Conservation (phyloP, 2,329 filamentous ascomycete species). For the Triangularia setosa region DNA sequence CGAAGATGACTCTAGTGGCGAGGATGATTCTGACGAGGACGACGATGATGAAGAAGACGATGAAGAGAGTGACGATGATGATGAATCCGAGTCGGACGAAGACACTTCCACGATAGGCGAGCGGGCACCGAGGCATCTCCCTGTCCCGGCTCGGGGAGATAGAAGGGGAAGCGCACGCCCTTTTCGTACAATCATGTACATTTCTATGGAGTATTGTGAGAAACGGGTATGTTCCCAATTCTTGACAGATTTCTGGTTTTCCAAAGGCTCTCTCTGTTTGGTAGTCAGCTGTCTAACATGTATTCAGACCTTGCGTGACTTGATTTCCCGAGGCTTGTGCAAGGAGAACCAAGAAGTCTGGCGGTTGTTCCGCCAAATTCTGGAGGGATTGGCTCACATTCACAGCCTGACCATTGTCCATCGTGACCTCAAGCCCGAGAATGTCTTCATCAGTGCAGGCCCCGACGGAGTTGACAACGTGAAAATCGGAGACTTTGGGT, state of each 20-base stretch:
- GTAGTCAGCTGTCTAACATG: conserved; percentile 1
- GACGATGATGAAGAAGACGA: conserved; percentile 37
- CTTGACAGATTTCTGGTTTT: neutral
- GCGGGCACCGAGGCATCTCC: conserved; percentile 28
- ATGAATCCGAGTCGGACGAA: conserved; percentile 38
- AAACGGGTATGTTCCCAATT: conserved; percentile 59
- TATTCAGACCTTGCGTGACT: conserved; percentile 71
- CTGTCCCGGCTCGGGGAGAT: conserved; percentile 14
- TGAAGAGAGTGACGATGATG: conserved; percentile 42
- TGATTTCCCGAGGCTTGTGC: conserved; percentile 72
- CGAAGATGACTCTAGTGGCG: conserved; percentile 53
- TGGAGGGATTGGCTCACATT: conserved; percentile 87
- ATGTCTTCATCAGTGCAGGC: conserved; percentile 76
- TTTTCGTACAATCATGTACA: conserved; percentile 77
- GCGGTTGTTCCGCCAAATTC: conserved; percentile 84
- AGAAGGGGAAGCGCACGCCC: conserved; percentile 36
- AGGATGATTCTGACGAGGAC: conserved; percentile 32
- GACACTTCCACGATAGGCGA: conserved; percentile 37
- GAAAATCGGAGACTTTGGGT: conserved; percentile 93
- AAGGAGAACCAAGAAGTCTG: conserved; percentile 76
- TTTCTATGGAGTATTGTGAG: conserved; percentile 99
- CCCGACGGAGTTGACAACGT: conserved; percentile 78
- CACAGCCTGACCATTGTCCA: conserved; percentile 91
- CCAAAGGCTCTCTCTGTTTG: neutral
- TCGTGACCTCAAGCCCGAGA: conserved; percentile 93